Evolutionary conservation across 108 stramenopile species (phyloP), one percentile per base, ranked within the genome.

Genomic region (Cyclotella atomus): DNA sequence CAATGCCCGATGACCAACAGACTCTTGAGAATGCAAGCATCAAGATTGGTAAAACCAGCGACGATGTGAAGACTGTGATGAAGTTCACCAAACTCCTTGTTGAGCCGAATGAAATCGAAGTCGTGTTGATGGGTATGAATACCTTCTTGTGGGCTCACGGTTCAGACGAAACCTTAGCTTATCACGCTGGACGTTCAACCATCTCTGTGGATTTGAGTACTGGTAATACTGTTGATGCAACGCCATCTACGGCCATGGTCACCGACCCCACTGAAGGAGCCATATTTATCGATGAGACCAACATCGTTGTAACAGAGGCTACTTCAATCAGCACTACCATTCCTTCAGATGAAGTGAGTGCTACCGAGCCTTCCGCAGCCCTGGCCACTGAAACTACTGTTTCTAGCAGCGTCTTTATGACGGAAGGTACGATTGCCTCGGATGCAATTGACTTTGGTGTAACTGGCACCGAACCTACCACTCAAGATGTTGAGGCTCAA

Each of bases 51-150:
- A 45, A 49, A 28, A 87, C 88, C 14, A 3, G 21, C 9, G 20
- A 61, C 41, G 60, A 20, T 2, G 12, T 24, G 6, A 61, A 61
- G 60, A 41, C 60, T 21, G 38, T 65, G 1, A 63, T 92, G 85
- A 75, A 28, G 29, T 92, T 88, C 66, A 87, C 91, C 41, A 89
- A 88, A 70, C 28, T 83, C 21, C 29, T 88, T 50, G 74, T 62
- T 1, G 87, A 91, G 57, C 61, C 21, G 0, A 83, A 72, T 25
- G 84, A 87, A 32, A 71, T 76, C 24, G 63, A 81, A 9, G 84
- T 91, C 53, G 47, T 14, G 3, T 14, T 59, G 0, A 53, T 28
- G 29, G 75, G 62, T 14, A 23, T 57, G 6, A 83, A 85, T 52
- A 71, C 45, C 12, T 84, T 88, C 33, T 54, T 90, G 28, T 76